Base-by-base conservation (phyloP, 768 basidiomycete species). In the Phanerochaete sordida region DNA sequence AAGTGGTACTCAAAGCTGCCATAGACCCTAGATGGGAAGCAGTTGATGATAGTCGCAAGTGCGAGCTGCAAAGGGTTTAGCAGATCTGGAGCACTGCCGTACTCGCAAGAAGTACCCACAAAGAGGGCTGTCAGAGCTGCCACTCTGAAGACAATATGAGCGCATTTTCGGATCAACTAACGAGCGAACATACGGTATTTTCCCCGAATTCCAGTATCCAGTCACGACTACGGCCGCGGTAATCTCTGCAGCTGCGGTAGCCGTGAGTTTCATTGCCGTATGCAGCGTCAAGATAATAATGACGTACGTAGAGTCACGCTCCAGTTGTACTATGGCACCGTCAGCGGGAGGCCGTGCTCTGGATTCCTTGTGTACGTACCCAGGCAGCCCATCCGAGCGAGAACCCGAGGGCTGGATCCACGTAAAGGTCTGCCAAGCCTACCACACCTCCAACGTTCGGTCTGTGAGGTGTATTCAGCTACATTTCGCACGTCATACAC, bases 201-300 rank as follows among this genome's bases (percentile, higher is more conserved):
- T 62, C 19, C 33, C 21, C 61, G 53, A 0, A 33, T 74, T 70
- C 80, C 81, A 83, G 65, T 74, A 82, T 28, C 71, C 69, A 50
- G 85, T 73, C 31, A 86, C 68, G 12, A 83, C 72, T 0, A 81
- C 75, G 1, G 81, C 82, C 2, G 83, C 83, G 31, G 76, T 77
- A 21, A 85, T 76, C 68, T 85, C 84, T 23, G 80, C 77, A 7
- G 82, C 69, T 70, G 33, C 11, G 19, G 6, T 1, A 12, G 11
- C 9, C 28, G 11, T 24, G 33, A 27, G 49, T 48, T 15, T 26
- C 12, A n/a, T 2, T 33, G 30, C 28, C 26, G 16, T 9, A 33
- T 3, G 12, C 16, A 30, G 39, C 7, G 7, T n/a, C 3, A 4
- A 35, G 33, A 35, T 4, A 12, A 21, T 5, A 31, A 31, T 7